Evolutionary conservation across 2,329 filamentous ascomycete genomes (phyloP), one percentile per base, ranked within the genome.

Genomic region (Aspergillus sp.): DNA sequence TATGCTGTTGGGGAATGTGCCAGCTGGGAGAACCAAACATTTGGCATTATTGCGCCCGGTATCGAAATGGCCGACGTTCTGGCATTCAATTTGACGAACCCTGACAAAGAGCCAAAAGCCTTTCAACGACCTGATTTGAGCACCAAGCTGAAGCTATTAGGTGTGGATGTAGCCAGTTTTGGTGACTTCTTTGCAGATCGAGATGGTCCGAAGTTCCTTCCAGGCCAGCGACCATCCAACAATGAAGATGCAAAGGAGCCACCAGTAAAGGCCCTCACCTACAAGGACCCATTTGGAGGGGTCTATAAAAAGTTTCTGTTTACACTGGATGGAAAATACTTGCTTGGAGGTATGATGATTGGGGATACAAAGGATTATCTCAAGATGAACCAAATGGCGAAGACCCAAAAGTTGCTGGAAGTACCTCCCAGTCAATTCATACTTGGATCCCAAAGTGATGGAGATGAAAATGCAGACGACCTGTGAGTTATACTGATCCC

Each of bases 301-400:
- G 81, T 95, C 1, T 95, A 95, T 72, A 95, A 95, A 67, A 95
- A 95, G 62, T 95, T 93, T 65, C 72, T 95, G 7, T 95, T 95
- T 60, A 94, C 89, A 0, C 73, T 83, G 60, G 90, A 95, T 61
- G 89, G 89, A 28, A 94, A 94, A 64, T 91, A 91, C 58, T 73
- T 95, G 1, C 79, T 95, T 0, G 89, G 89, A n/a, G 90, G 89
- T 3, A 95, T 95, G 88, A 94, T 95, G 88, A 93, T 95, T 51
- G 90, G 89, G 35, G 89, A 95, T 59, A 94, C 88, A 0, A 85
- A 80, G 52, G 89, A 95, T 69, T 95, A 94, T 60, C 79, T 94
- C 69, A 94, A 91, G 65, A 71, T 95, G 26, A 86, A 94, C 1
- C 85, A 87, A 1, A 82, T 94, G 75, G 88, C 93, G 46, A 94